These are phyloP conservation scores for Didymella lethalis DNA, from an alignment of 2,329 filamentous ascomycete species.

Conservation along the genomic window DNA sequence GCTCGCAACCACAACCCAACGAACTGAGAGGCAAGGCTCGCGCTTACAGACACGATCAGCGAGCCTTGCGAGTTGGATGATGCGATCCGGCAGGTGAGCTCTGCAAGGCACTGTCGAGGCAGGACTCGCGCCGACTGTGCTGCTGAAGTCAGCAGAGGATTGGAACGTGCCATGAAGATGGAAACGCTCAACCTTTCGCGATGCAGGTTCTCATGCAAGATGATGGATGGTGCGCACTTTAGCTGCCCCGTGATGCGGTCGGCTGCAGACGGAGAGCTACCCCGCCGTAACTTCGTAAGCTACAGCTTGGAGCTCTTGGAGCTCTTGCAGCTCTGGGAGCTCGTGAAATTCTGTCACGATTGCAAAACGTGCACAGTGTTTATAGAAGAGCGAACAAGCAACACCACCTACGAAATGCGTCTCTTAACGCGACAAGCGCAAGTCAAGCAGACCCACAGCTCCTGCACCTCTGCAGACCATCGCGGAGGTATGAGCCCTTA, in stretches of 20 bases:
- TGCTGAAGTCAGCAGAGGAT: background rate
- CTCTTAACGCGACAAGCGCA: background rate
- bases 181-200: constrained; percentile 3
- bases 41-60: constrained; percentile 2
- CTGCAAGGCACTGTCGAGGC: background rate
- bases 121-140: background rate
- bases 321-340: constrained; percentile 4
- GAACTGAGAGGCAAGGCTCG: background rate
- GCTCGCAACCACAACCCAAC: constrained; percentile 1
- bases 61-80: background rate
- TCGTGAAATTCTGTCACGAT: background rate
- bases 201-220: constrained; percentile 1
- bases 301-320: constrained; percentile 11
- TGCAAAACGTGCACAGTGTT: background rate
- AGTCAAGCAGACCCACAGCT: background rate
- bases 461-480: background rate
- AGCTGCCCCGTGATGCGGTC: constrained; percentile 5
- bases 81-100: constrained; percentile 1
- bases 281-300: constrained; percentile 24
- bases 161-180: background rate
- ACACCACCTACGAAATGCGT: background rate
- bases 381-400: background rate
- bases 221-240: constrained; percentile 15
- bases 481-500: constrained; percentile 9
- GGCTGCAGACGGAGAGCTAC: constrained; percentile 21